Evolutionary conservation across 148 eudicot species (phyloP).

Genomic region (Rheum nobile): DNA sequence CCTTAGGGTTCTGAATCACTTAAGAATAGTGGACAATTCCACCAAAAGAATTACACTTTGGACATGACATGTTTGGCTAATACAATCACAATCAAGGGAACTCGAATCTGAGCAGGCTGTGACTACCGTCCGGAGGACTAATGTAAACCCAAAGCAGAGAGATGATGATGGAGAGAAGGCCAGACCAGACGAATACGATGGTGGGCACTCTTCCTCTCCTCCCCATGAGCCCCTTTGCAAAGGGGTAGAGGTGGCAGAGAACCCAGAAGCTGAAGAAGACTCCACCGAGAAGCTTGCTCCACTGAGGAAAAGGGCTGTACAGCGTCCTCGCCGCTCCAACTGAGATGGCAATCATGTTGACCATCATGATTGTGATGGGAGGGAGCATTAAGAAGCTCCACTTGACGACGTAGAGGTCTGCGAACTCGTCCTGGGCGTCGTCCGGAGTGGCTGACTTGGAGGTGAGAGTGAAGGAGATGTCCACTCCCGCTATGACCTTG

Average conservation of each 20-base stretch:
- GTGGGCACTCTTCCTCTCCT: constrained; percentile 77
- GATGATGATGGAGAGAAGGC: constrained; percentile 57
- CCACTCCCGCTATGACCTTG: constrained; percentile 86
- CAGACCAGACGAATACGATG: constrained; percentile 78
- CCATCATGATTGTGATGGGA: constrained; percentile 79
- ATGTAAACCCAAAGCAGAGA: constrained; percentile 71
- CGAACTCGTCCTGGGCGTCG: constrained; percentile 83
- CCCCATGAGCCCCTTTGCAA: constrained; percentile 95
- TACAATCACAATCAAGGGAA: constrained; percentile 33
- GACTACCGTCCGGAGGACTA: constrained; percentile 70
- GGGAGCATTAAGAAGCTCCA: constrained; percentile 82
- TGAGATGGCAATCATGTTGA: constrained; percentile 67
- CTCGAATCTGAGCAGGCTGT: constrained; percentile 23
- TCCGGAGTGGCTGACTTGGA: constrained; percentile 68
- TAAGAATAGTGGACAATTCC: neutral
- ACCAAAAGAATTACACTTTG: neutral
- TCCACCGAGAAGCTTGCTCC: constrained; percentile 94
- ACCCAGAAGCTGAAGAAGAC: constrained; percentile 99
- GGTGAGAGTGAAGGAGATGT: constrained; percentile 87
- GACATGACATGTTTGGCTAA: neutral
- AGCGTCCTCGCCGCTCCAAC: constrained; percentile 71
- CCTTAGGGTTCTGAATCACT: neutral
- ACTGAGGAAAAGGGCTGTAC: constrained; percentile 90
- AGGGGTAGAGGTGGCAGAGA: constrained; percentile 80
- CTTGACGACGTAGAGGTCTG: constrained; percentile 65